A percentile compares a stretch with the other conserved stretches of the same genome.
phyloP scores from a whole-genome alignment of 2,329 filamentous ascomycete genomes.

The Cryphonectria nitschkei region DNA sequence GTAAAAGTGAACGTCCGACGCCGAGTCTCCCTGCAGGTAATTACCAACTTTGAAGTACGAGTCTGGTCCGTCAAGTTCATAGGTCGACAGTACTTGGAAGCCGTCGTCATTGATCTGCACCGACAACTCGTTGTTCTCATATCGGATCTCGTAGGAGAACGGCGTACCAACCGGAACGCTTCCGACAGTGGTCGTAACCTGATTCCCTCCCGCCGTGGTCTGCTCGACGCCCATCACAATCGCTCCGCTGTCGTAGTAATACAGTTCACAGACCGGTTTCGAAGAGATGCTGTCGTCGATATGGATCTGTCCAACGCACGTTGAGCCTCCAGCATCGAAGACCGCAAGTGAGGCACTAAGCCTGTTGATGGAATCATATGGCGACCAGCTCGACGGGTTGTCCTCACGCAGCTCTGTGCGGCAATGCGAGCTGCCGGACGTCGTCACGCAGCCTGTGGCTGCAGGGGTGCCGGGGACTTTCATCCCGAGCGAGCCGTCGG shows the following conservation, averaged over 20 bases:
- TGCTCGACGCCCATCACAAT: slow-evolving; percentile 45
- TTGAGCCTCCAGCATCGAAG: slow-evolving; percentile 41
- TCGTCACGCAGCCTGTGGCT: slow-evolving; percentile 42
- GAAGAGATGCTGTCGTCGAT: slow-evolving; percentile 41
- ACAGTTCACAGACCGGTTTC: slow-evolving; percentile 47
- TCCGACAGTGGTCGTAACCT: slow-evolving; percentile 33
- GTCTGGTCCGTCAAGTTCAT: slow-evolving; percentile 7
- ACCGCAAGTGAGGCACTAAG: slow-evolving; percentile 40
- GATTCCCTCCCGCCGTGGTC: slow-evolving; percentile 38
- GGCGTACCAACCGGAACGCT: not conserved
- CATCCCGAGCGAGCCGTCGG: slow-evolving; percentile 42
- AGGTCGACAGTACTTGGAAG: slow-evolving; percentile 1
- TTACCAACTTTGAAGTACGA: slow-evolving; percentile 13
- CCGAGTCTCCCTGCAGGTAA: not conserved
- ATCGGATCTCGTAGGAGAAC: not conserved
- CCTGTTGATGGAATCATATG: slow-evolving; percentile 38
- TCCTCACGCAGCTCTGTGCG: slow-evolving; percentile 47
- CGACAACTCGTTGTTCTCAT: slow-evolving; percentile 1
- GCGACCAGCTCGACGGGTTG: slow-evolving; percentile 39
- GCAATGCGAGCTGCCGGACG: slow-evolving; percentile 45
- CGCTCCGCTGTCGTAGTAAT: slow-evolving; percentile 40
- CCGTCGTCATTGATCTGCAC: slow-evolving; percentile 5
- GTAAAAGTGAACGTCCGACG: not conserved
- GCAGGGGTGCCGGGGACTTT: slow-evolving; percentile 43
- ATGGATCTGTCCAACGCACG: slow-evolving; percentile 45